Evolutionary conservation across 2,329 filamentous ascomycete genomes (phyloP).

Genomic region (Fusarium sp.): DNA sequence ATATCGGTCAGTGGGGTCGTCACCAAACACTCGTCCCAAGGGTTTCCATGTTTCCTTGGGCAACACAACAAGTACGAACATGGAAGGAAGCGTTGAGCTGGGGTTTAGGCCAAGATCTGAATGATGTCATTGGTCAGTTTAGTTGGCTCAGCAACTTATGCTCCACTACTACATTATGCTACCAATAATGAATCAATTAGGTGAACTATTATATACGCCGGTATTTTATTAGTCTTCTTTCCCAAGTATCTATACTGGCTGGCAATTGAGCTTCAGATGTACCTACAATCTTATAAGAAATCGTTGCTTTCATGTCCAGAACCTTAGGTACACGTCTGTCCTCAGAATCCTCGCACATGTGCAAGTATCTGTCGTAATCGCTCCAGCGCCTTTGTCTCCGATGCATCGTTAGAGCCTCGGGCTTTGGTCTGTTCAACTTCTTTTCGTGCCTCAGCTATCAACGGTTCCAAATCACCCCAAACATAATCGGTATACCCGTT

Average conservation of each 20-base stretch:
- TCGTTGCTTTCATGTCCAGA: background rate
- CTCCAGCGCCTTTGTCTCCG: slow-evolving; percentile 49
- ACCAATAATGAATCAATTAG: background rate
- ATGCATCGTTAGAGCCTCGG: slow-evolving; percentile 28
- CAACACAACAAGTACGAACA: slow-evolving; percentile 31
- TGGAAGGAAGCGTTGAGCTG: slow-evolving; percentile 21
- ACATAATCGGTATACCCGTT: slow-evolving; percentile 72
- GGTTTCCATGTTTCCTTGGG: slow-evolving; percentile 18
- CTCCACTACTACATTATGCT: background rate
- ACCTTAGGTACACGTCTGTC: background rate
- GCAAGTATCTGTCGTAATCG: slow-evolving; percentile 54
- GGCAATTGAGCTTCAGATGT: background rate
- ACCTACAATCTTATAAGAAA: background rate
- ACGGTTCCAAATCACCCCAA: slow-evolving; percentile 71
- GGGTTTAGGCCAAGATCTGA: background rate
- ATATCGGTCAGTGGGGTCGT: slow-evolving; percentile 36
- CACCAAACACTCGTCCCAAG: slow-evolving; percentile 18
- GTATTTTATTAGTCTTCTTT: background rate
- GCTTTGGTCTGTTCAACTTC: slow-evolving; percentile 62
- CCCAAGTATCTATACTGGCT: background rate
- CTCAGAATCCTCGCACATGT: slow-evolving; percentile 51
- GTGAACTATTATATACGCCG: background rate
- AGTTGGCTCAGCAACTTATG: slow-evolving; percentile 49
- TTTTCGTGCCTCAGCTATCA: slow-evolving; percentile 66
- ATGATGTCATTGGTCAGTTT: slow-evolving; percentile 49